Evolutionary conservation across 768 basidiomycete genomes (phyloP).

Genomic region (Rhizopogon vesiculosus): DNA sequence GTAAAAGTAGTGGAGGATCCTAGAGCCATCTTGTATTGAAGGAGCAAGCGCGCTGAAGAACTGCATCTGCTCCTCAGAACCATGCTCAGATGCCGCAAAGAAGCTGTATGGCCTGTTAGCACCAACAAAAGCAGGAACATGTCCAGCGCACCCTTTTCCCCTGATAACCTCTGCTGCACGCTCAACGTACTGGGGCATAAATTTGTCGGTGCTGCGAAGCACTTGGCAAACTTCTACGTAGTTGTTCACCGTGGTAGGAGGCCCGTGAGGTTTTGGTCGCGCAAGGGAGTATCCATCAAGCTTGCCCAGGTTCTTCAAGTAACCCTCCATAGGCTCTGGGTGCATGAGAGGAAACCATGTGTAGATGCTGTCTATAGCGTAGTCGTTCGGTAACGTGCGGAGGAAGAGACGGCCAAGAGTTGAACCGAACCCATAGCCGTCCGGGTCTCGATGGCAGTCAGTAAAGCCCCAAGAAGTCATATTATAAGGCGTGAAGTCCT

Average conservation of each 20-base stretch:
- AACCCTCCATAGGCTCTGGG: slow-evolving; percentile 58
- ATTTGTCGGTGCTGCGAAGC: slow-evolving; percentile 40
- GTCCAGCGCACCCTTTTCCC: slow-evolving; percentile 49
- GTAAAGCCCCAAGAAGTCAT: slow-evolving; percentile 82
- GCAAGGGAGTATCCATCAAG: slow-evolving; percentile 50
- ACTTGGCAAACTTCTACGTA: slow-evolving; percentile 52
- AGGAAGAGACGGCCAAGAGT: slow-evolving; percentile 70
- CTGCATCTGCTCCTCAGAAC: slow-evolving; percentile 35
- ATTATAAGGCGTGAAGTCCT: slow-evolving; percentile 78
- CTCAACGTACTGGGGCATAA: slow-evolving; percentile 43
- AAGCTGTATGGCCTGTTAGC: slow-evolving; percentile 42
- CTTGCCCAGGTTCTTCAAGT: slow-evolving; percentile 53
- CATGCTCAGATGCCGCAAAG: slow-evolving; percentile 51
- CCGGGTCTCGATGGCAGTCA: slow-evolving; percentile 73
- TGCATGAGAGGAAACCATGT: slow-evolving; percentile 91
- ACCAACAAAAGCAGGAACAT: background rate
- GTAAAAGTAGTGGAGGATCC: slow-evolving; percentile 60
- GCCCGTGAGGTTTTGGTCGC: slow-evolving; percentile 36
- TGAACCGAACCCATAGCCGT: slow-evolving; percentile 65
- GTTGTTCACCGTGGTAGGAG: slow-evolving; percentile 31
- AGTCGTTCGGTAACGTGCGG: slow-evolving; percentile 69
- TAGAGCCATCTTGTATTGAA: slow-evolving; percentile 41
- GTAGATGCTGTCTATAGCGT: slow-evolving; percentile 63
- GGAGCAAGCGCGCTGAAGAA: slow-evolving; percentile 46
- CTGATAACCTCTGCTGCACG: slow-evolving; percentile 50